These are phyloP conservation scores for Cyberlindnera sargentensis DNA, from an alignment of 805 yeast genomes.

Conservation along the genomic window DNA sequence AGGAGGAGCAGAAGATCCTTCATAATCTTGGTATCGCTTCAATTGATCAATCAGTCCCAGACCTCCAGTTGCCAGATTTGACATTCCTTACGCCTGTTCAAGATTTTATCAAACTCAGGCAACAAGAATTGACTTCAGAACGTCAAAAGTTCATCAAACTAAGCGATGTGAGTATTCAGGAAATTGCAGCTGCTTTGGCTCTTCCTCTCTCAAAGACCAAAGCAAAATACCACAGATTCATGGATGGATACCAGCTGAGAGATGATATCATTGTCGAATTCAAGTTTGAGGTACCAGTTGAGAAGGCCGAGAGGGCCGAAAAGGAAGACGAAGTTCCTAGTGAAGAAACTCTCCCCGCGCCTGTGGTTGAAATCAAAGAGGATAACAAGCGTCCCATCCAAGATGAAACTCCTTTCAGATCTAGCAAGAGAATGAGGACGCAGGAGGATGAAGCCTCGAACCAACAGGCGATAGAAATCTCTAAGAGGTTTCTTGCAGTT, in stretches of 20 bases:
- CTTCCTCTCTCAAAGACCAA: conserved; percentile 30
- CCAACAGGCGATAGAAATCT: background rate
- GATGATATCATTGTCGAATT: conserved; percentile 43
- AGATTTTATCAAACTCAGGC: conserved; percentile 5
- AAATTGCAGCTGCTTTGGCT: conserved; percentile 20
- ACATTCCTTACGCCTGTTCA: conserved; percentile 15
- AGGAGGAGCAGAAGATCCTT: conserved; percentile 9
- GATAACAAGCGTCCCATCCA: conserved; percentile 10
- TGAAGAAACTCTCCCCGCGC: background rate
- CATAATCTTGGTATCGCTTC: background rate
- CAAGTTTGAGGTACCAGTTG: conserved; percentile 7
- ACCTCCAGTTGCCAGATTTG: conserved; percentile 7
- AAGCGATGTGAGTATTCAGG: conserved; percentile 25
- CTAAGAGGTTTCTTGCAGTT: conserved; percentile 5
- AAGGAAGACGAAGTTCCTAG: background rate
- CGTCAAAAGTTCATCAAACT: conserved; percentile 10
- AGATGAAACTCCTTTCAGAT: conserved; percentile 26
- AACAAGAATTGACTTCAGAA: conserved; percentile 4
- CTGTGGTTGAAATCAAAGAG: background rate
- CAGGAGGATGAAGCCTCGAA: conserved; percentile 21
- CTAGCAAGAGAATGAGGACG: conserved; percentile 33
- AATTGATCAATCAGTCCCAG: background rate
- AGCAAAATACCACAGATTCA: conserved; percentile 25
- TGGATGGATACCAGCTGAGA: conserved; percentile 47
- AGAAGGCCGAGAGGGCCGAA: conserved; percentile 1